Conservation (phyloP, 371 early-diverging fungal species). For the Nosema granulosis region DNA sequence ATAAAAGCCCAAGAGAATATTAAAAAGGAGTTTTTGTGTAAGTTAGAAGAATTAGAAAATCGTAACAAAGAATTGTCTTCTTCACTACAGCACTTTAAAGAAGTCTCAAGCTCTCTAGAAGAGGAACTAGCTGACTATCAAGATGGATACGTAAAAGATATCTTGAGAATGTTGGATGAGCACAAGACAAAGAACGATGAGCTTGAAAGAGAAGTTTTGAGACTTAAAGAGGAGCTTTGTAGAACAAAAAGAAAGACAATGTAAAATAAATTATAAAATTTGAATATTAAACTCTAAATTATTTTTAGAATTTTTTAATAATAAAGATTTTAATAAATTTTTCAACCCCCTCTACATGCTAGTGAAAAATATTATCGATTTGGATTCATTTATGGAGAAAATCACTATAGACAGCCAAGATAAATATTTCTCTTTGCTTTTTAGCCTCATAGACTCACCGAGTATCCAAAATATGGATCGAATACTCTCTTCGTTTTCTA, state of each 20-base stretch:
- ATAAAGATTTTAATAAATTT: too few species aligned
- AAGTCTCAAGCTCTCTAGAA: slow-evolving; percentile 12
- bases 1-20: slow-evolving; percentile 59
- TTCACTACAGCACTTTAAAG: too few species aligned
- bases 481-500: slow-evolving; percentile 12
- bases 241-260: slow-evolving; percentile 24
- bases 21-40: too few species aligned
- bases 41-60: too few species aligned
- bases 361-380: too few species aligned
- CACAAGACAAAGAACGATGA: slow-evolving; percentile 1
- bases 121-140: slow-evolving; percentile 19
- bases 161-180: slow-evolving; percentile 16
- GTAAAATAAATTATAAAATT: slow-evolving; percentile 32
- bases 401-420: too few species aligned
- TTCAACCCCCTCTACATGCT: too few species aligned
- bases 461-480: slow-evolving; percentile 7
- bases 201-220: slow-evolving; percentile 13
- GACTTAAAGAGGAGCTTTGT: slow-evolving; percentile 15
- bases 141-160: slow-evolving; percentile 17
- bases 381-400: too few species aligned
- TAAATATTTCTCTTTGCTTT: too few species aligned
- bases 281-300: too few species aligned
- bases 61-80: too few species aligned
- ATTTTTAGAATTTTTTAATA: too few species aligned
- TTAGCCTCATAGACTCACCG: neutral